Evolutionary conservation across 1,284 basidiomycete species (phyloP), one percentile per base, ranked within the genome.

Genomic region (Pascua guehoae): DNA sequence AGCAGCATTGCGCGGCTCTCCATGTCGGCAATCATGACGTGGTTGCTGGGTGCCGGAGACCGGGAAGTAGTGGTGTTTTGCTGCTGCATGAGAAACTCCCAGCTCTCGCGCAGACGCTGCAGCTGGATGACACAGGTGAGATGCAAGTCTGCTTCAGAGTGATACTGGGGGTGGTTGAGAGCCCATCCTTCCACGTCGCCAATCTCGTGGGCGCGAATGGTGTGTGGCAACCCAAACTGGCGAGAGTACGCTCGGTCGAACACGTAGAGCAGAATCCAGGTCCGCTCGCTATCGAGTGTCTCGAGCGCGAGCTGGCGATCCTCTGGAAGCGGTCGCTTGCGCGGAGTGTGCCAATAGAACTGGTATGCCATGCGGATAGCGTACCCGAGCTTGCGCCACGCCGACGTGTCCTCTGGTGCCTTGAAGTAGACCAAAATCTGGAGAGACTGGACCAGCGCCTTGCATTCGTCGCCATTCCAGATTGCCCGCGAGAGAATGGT

Each of bases 391-490:
- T 62, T 64, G 18, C 62, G 45, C 65, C 65, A 66, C 7, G 60
- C 56, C 11, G 56, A 58, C 5, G 47, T 54, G 39, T 66, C 65
- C 7, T 41, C 46, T 8, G 61, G 58, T 1, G 37, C 53, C 16
- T 63, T 64, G 53, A 51, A 64, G 45, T 58, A 64, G 16, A 61
- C 47, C 17, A 56, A 16, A 15, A 64, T 54, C 12, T 56, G 15
- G 8, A 64, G 45, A 1, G 53, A 42, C 36, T 64, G 59, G 15
- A 64, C 40, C 8, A 61, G 40, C 8, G 77, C 75, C 12, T 79
- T 66, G 8, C 66, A 62, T 41, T 67, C 70, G 17, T 54, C 62
- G 2, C 48, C 45, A 11, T 58, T 41, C 16, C 68, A 74, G 17
- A 50, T 47, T 1, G 47, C 56, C 10, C 60, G 56, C 42, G 49